phyloP scores from a whole-genome alignment of 768 basidiomycete species.

The Lactarius deliciosus region DNA sequence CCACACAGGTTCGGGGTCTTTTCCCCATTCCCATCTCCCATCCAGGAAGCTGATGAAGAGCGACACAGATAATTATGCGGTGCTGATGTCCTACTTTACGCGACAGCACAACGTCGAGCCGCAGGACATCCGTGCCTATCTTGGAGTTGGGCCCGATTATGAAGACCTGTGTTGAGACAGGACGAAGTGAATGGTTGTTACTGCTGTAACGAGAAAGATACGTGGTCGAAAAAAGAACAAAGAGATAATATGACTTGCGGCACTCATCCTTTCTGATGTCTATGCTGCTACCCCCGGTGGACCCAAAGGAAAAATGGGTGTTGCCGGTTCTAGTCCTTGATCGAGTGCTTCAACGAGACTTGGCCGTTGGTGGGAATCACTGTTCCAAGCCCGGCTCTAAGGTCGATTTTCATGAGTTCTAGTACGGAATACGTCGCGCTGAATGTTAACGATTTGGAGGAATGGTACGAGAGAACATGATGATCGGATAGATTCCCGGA shows the following conservation, averaged over 20 bases:
- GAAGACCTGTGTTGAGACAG: slow-evolving; percentile 59
- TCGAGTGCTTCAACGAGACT: background rate
- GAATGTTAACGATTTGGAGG: background rate
- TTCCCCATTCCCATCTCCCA: background rate
- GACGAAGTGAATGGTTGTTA: background rate
- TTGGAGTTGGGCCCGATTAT: slow-evolving; percentile 70
- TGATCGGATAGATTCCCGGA: slow-evolving; percentile 12
- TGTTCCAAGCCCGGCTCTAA: too few species aligned
- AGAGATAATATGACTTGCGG: background rate
- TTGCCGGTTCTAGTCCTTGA: background rate
- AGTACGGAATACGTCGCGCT: background rate
- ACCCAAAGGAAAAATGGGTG: background rate
- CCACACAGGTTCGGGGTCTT: slow-evolving; percentile 73
- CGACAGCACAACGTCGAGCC: slow-evolving; percentile 57
- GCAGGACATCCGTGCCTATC: slow-evolving; percentile 63
- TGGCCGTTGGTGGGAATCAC: background rate
- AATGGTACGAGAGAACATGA: slow-evolving; percentile 3
- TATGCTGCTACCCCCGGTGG: background rate
- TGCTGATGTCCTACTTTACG: slow-evolving; percentile 63
- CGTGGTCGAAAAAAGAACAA: background rate
- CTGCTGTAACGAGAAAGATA: background rate
- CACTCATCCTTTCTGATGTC: background rate
- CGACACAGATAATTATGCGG: slow-evolving; percentile 64
- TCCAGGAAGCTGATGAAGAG: background rate
- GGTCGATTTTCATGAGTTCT: background rate